phyloP scores from a whole-genome alignment of 2,329 filamentous ascomycete genomes.

The Cryphonectria carpinicola region DNA sequence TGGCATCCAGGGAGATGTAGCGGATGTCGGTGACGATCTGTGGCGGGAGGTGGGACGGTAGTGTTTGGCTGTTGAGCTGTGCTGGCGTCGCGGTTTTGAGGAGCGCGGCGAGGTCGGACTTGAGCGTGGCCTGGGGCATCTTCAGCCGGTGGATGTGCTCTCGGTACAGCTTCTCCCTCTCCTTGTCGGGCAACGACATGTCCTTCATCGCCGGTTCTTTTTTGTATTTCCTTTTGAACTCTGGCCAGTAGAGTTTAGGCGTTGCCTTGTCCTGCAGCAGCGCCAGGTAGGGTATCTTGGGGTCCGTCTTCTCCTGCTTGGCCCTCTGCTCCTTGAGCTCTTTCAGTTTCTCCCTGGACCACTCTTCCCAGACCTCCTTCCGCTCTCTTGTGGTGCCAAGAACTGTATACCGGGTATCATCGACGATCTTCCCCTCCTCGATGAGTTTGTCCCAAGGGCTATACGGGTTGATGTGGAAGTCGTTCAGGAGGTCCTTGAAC shows the following conservation, averaged over 20 bases:
- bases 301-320: constrained; percentile 79
- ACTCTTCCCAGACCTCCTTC: constrained; percentile 81
- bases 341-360: constrained; percentile 78
- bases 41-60: constrained; percentile 61
- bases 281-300: constrained; percentile 77
- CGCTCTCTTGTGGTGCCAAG: constrained; percentile 80
- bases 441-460: constrained; percentile 89
- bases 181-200: constrained; percentile 70
- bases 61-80: constrained; percentile 63
- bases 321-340: constrained; percentile 72
- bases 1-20: constrained; percentile 68
- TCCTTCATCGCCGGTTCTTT: constrained; percentile 83
- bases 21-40: constrained; percentile 68
- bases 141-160: constrained; percentile 73
- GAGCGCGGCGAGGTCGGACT: constrained; percentile 69
- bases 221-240: constrained; percentile 90
- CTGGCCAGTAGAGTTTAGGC: constrained; percentile 94
- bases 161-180: constrained; percentile 78
- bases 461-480: constrained; percentile 82
- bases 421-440: constrained; percentile 78
- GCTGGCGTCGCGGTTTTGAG: constrained; percentile 64
- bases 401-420: constrained; percentile 86
- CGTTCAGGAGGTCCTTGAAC: constrained; percentile 85
- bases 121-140: constrained; percentile 66
- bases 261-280: constrained; percentile 83